Base-by-base conservation (phyloP, 2,329 filamentous ascomycete species). In the Alternaria consortialis region DNA sequence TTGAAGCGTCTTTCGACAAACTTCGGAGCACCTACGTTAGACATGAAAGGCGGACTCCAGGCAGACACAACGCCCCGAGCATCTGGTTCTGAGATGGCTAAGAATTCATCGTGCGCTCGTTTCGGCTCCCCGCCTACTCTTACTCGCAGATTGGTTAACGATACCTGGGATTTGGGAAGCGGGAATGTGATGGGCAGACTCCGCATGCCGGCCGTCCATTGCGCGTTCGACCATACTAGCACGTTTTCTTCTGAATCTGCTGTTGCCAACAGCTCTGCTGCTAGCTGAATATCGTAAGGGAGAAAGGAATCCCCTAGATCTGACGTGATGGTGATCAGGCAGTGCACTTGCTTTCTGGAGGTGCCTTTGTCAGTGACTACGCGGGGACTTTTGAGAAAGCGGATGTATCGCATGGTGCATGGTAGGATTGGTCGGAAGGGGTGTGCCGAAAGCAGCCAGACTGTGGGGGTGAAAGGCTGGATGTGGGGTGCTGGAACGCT, bases 301-400 rank as follows among this genome's bases (percentile, higher is more conserved):
- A 87, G 82, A 71, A 90, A 89, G 0, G 83, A 83, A 68, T 91
- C 88, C 17, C 90, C 90, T 7, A 92, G 80, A 71, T 92, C 90
- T 25, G 88, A 91, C 11, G 88, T 89, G 71, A 91, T 84, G 39
- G 88, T 89, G 60, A 91, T 80, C 31, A 88, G 80, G 44, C 70
- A 74, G 27, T 50, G 55, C 17, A 76, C 58, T 4, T 69, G 53
- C 8, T 32, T 27, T 44, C 60, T 70, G 9, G 60, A 54, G 1
- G 67, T 46, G 12, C 63, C 55, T 57, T 83, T 72, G 31, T 80
- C 79, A 27, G 72, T 60, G 42, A 74, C 70, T 40, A 84, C 77
- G 56, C 82, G 81, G 9, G 90, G 89, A 2, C 86, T 80, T 70
- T 91, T 91, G 67, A 92, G 82, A 69, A 91, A 90, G 62, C 89